Percentiles rank a stretch among this genome's conserved stretches.
phyloP scores from a whole-genome alignment of 2,329 filamentous ascomycete genomes.

The Hypomyces rosellus region DNA sequence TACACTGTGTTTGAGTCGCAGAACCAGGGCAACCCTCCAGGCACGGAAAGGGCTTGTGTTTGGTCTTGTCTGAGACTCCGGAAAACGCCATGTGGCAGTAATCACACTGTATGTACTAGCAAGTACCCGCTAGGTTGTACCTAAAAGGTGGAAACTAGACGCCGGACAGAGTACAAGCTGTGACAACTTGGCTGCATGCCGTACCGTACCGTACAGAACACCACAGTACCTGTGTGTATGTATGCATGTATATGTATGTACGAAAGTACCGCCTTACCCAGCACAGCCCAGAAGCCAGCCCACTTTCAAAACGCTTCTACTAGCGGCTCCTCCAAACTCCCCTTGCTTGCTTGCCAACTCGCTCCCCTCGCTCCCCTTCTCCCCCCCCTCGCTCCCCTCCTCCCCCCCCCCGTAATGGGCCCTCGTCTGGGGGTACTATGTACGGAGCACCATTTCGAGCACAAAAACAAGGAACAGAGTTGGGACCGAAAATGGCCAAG shows the following conservation, averaged over 20 bases:
- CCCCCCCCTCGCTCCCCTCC: neutral
- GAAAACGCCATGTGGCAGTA: slow-evolving; percentile 6
- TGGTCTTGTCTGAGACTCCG: slow-evolving; percentile 8
- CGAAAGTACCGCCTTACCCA: no score
- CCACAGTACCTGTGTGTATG: no score
- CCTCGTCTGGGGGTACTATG: no score
- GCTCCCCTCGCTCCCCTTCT: neutral
- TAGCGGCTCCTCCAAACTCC: neutral
- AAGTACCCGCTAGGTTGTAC: neutral
- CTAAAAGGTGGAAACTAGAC: neutral
- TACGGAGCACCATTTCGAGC: no score
- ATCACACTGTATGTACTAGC: neutral
- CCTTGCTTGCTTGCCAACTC: neutral
- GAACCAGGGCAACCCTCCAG: neutral
- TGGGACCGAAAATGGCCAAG: neutral
- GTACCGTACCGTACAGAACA: no score
- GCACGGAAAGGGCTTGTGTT: neutral
- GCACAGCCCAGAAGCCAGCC: no score
- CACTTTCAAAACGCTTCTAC: neutral
- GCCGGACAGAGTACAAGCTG: no score
- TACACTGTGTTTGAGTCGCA: no score
- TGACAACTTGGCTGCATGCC: no score
- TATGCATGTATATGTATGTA: no score
- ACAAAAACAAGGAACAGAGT: neutral
- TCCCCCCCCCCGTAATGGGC: neutral